Evolutionary conservation across 2,329 filamentous ascomycete genomes (phyloP), one percentile per base, ranked within the genome.

Genomic region (Colletotrichum coccodes): DNA sequence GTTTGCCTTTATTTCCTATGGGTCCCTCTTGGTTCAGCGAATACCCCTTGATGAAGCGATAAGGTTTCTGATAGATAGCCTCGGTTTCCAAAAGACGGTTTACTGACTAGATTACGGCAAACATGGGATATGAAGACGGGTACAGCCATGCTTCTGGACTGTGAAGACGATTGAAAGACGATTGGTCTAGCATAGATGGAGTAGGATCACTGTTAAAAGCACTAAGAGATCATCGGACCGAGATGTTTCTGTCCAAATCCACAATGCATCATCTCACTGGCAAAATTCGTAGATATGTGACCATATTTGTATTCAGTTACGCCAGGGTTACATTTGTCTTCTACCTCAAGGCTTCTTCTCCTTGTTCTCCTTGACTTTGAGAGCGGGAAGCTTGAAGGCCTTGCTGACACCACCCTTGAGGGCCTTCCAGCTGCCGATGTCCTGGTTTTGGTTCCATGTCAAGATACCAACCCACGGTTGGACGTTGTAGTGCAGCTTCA

Each of bases 391-490:
- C 23, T 77, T 79, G 76, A 95, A 94, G 32, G 77, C 77, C 72
- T 89, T 84, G 76, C 90, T 93, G 72, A 86, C 77, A n/a, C 91
- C 92, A 6, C 88, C 90, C 73, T 85, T 83, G 70, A 94, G 75
- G 61, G 83, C 85, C 81, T 90, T 86, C 93, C 93, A 95, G 57
- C 82, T 78, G 11, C 88, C 88, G 64, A 88, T 79, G 72, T 88
- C 84, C 47, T 77, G 73, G 71, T 85, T 79, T 71, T 89, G 85
- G 76, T 92, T 91, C 96, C 96, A 99, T 47, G 92, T 92, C 79
- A 98, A 81, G 60, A 92, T 82, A 16, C 96, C 96, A 12, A 99
- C 94, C 94, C 95, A 98, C 36, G 96, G 96, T 85, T 99, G 96
- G 69, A 98, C 92, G 82, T 98, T 98, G 90, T 97, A 99, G 77